Conservation (phyloP, 306 rosid genomes). For the Inga leiocalycina region DNA sequence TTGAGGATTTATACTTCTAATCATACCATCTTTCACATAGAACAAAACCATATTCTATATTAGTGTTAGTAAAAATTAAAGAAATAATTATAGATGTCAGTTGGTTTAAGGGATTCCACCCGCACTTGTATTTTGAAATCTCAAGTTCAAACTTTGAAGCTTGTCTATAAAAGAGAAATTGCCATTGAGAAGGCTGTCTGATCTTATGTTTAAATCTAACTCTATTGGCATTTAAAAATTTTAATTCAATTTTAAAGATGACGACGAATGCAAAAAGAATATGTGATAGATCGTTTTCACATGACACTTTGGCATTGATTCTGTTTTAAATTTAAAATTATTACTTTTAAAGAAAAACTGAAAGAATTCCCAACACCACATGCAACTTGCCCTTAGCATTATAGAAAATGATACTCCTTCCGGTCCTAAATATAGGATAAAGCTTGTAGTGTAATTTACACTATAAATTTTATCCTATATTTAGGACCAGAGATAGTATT, state of each 20-base stretch:
- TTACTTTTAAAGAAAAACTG: background rate
- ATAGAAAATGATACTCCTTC: background rate
- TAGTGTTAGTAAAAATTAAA: background rate
- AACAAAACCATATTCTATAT: background rate
- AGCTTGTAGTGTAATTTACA: no score
- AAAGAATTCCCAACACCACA: background rate
- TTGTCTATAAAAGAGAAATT: no score
- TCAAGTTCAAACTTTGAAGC: no score
- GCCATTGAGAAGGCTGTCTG: background rate
- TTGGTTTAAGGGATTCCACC: background rate
- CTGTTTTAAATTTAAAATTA: background rate
- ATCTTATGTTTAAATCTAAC: background rate
- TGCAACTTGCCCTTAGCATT: background rate
- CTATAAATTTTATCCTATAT: no score
- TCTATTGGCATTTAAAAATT: no score
- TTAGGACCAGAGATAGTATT: no score
- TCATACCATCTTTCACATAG: background rate
- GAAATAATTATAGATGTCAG: background rate
- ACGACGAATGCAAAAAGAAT: background rate
- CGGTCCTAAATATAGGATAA: no score
- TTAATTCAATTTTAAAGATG: background rate
- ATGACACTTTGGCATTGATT: background rate
- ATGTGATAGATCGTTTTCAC: background rate
- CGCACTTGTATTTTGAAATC: background rate
- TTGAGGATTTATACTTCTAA: no score